phyloP scores from a whole-genome alignment of 768 basidiomycete species.

The Lactarius deliciosus region DNA sequence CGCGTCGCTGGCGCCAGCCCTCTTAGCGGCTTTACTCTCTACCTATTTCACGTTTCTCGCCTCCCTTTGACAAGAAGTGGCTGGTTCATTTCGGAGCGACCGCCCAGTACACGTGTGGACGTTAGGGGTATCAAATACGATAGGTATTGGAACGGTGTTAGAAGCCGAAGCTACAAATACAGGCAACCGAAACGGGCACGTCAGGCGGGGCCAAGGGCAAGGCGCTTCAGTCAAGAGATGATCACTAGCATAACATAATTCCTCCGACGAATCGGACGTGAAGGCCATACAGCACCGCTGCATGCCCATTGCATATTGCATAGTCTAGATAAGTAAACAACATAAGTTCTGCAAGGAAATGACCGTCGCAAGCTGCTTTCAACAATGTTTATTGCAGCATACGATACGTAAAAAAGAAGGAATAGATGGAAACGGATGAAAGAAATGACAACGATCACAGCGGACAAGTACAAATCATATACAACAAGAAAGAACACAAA shows the following conservation, averaged over 20 bases:
- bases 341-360: slow-evolving; percentile 10
- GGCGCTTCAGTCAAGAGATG: background rate
- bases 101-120: background rate
- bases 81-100: background rate
- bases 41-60: background rate
- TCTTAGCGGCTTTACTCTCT: too few species aligned
- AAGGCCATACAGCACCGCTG: slow-evolving; percentile 1
- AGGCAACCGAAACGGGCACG: background rate
- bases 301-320: slow-evolving; percentile 2
- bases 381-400: slow-evolving; percentile 20
- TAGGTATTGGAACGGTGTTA: background rate
- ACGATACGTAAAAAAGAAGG: slow-evolving; percentile 3
- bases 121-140: background rate
- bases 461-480: slow-evolving; percentile 23
- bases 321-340: slow-evolving; percentile 12
- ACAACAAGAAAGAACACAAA: slow-evolving; percentile 24
- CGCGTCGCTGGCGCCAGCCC: background rate
- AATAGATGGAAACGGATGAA: background rate
- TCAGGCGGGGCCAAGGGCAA: background rate
- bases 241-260: background rate
- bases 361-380: slow-evolving; percentile 3
- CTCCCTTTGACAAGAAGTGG: background rate
- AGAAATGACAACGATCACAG: slow-evolving; percentile 9
- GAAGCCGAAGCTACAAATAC: background rate
- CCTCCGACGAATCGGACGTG: background rate